phyloP scores from a whole-genome alignment of 257 asterid genomes.

The Echium plantagineum region DNA sequence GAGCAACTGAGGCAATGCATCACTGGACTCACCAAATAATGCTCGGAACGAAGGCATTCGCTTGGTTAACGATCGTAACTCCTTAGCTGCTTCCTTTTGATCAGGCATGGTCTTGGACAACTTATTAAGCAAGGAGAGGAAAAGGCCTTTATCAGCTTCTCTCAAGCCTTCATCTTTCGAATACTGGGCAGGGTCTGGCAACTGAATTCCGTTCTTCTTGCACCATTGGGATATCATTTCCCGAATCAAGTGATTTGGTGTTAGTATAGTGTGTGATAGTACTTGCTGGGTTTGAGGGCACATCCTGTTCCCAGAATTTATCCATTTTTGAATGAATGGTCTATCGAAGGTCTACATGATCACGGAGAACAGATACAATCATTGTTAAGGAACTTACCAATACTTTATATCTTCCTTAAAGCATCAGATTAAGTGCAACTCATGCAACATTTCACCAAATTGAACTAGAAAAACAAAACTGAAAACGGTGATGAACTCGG shows the following conservation, averaged over 20 bases:
- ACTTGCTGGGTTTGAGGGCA: conserved; percentile 91
- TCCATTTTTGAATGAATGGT: conserved; percentile 74
- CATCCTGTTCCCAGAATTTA: conserved; percentile 67
- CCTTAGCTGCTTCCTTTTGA: conserved; percentile 69
- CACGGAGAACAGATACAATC: neutral
- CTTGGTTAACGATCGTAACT: conserved; percentile 56
- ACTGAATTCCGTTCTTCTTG: conserved; percentile 40
- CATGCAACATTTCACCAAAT: conserved; percentile 4
- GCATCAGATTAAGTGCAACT: conserved; percentile 7
- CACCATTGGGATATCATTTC: conserved; percentile 71
- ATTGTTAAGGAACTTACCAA: neutral
- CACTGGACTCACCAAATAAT: conserved; percentile 53
- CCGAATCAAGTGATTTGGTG: conserved; percentile 62
- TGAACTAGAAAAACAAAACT: neutral
- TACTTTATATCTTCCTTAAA: neutral
- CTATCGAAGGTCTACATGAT: conserved; percentile 77
- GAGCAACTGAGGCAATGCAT: conserved; percentile 49
- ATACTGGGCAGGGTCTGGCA: conserved; percentile 38
- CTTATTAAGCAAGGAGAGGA: conserved; percentile 42
- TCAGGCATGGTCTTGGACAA: conserved; percentile 44
- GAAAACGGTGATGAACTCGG: neutral
- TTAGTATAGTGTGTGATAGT: conserved; percentile 57
- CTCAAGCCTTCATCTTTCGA: conserved; percentile 42
- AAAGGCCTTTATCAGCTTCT: conserved; percentile 44
- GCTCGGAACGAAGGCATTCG: conserved; percentile 63